phyloP scores from a whole-genome alignment of 768 basidiomycete genomes.

The Mycena galericulata region DNA sequence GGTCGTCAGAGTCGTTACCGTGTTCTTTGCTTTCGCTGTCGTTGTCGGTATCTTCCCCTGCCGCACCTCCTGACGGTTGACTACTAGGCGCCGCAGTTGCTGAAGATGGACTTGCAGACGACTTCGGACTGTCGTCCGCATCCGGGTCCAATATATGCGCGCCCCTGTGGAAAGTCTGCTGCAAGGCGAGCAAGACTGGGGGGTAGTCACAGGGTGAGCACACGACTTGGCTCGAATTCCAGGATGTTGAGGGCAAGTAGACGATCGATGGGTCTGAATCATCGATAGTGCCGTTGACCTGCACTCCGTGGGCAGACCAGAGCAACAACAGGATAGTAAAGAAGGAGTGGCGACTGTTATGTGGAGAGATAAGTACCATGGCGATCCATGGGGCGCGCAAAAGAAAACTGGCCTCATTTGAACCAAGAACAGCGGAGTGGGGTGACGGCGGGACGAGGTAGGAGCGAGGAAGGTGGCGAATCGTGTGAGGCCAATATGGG shows the following conservation, averaged over 20 bases:
- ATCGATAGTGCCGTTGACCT: constrained; percentile 51
- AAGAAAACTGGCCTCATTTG: constrained; percentile 13
- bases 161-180: constrained; percentile 52
- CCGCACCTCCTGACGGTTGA: background rate
- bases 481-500: constrained; percentile 29
- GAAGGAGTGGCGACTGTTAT: constrained; percentile 5
- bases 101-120: background rate
- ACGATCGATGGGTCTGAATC: constrained; percentile 52
- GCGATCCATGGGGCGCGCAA: too few relatives aligned
- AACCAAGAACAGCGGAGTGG: background rate
- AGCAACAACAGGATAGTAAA: constrained; percentile 26
- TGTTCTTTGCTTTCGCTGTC: constrained; percentile 6
- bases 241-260: constrained; percentile 51
- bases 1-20: constrained; percentile 9
- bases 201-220: constrained; percentile 49
- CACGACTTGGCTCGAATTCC: constrained; percentile 47
- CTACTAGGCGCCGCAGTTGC: background rate
- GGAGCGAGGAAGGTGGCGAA: constrained; percentile 26
- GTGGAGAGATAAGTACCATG: background rate
- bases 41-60: background rate
- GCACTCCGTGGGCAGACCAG: constrained; percentile 36
- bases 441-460: background rate
- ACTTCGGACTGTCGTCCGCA: constrained; percentile 39
- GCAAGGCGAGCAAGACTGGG: constrained; percentile 34
- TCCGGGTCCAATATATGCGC: constrained; percentile 38